phyloP scores from a whole-genome alignment of 2,329 filamentous ascomycete species.

The Colletotrichum sp. region DNA sequence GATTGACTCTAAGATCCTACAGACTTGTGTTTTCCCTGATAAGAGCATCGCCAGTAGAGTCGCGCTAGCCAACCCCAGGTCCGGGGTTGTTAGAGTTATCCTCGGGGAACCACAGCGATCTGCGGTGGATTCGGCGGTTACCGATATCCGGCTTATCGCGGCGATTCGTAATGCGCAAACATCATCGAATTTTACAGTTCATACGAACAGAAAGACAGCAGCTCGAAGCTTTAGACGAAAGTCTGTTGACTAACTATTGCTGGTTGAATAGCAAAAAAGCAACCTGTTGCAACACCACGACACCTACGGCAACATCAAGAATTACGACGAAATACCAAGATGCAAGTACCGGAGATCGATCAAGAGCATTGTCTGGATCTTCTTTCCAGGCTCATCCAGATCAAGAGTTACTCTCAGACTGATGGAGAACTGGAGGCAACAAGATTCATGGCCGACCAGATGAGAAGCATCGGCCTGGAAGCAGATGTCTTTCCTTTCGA shows the following conservation, averaged over 20 bases:
- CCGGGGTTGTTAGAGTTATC: not conserved
- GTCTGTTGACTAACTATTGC: not conserved
- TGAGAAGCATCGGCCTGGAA: conserved; percentile 27
- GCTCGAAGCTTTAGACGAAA: not conserved
- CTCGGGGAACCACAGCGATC: not conserved
- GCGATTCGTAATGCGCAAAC: not conserved
- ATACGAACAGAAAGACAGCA: not conserved
- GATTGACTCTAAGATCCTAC: not conserved
- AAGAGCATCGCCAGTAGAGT: not conserved
- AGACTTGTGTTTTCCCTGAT: not conserved
- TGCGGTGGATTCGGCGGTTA: not conserved
- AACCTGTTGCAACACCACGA: not conserved
- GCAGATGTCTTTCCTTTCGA: conserved; percentile 26
- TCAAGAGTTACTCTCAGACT: conserved; percentile 32
- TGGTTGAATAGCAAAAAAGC: not conserved
- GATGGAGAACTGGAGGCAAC: conserved; percentile 29
- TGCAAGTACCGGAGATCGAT: conserved; percentile 26
- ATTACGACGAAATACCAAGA: not conserved
- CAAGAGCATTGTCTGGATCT: conserved; percentile 25
- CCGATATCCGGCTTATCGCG: not conserved
- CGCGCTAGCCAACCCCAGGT: not conserved
- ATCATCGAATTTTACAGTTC: not conserved
- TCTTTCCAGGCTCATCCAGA: conserved; percentile 28
- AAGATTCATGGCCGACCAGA: conserved; percentile 24
- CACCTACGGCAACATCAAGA: not conserved